Conservation (phyloP, 2,329 filamentous ascomycete genomes). For the Phialemonium atrogriseum region DNA sequence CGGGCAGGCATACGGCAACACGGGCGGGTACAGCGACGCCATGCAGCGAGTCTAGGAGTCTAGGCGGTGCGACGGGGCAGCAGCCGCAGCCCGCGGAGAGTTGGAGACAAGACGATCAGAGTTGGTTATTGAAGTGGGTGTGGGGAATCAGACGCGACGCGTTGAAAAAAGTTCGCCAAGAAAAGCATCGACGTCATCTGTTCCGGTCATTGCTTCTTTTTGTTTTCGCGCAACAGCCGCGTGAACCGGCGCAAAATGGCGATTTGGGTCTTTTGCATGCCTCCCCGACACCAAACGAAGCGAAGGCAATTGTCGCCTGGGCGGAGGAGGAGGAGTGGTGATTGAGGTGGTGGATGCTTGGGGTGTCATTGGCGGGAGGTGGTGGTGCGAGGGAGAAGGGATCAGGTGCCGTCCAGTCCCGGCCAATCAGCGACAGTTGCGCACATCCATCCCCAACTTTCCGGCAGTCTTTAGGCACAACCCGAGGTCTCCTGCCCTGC, state of each 20-base stretch:
- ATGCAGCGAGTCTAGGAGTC: background rate
- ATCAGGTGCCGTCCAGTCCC: slow-evolving; percentile 3
- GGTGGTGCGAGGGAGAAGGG: slow-evolving; percentile 1
- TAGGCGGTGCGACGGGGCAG: too few species aligned
- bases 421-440: background rate
- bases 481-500: background rate
- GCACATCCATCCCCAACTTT: background rate
- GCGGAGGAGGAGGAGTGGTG: background rate
- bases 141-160: background rate
- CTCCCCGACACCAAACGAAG: background rate
- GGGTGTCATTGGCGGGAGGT: too few species aligned
- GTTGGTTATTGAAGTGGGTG: background rate
- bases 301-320: background rate
- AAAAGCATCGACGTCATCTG: background rate
- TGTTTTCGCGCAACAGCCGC: slow-evolving; percentile 1
- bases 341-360: background rate
- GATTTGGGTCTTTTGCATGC: background rate
- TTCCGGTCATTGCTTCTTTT: background rate
- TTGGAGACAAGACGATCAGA: too few species aligned
- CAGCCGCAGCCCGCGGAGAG: too few species aligned
- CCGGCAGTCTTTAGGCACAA: background rate
- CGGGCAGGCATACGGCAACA: slow-evolving; percentile 1
- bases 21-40: background rate
- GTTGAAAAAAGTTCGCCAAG: background rate
- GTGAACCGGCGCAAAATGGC: slow-evolving; percentile 1